phyloP scores from a whole-genome alignment of 495 filamentous ascomycete species.

The Sporormia fimetaria region DNA sequence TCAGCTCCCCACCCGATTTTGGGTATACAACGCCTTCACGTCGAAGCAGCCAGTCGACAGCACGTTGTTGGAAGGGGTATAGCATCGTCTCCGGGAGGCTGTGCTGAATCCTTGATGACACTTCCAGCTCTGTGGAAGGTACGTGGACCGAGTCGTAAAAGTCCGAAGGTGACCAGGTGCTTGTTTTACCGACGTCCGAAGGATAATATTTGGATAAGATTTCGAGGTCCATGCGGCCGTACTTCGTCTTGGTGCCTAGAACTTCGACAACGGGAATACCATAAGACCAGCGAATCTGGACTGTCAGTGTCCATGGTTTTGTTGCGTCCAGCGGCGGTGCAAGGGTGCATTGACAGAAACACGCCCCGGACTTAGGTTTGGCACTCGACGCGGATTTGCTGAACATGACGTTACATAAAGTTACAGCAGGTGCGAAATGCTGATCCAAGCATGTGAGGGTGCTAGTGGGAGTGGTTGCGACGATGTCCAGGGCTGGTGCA shows the following conservation, averaged over 20 bases:
- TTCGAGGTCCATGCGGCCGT: constrained; percentile 3
- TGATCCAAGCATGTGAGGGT: constrained; percentile 4
- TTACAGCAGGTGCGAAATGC: constrained; percentile 7
- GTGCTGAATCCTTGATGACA: constrained; percentile 37
- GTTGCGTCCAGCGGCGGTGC: not conserved
- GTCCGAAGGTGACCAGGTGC: constrained; percentile 35
- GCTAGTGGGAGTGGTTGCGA: constrained; percentile 3
- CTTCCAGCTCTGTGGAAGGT: constrained; percentile 34
- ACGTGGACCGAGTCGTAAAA: constrained; percentile 59
- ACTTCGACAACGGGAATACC: constrained; percentile 13
- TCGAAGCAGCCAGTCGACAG: constrained; percentile 57
- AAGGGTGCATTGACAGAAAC: constrained; percentile 12
- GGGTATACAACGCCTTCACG: constrained; percentile 43
- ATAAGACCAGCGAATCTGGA: constrained; percentile 13
- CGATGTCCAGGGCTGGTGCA: constrained; percentile 1
- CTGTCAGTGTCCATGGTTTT: not conserved
- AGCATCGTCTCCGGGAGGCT: constrained; percentile 40
- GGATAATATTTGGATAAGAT: constrained; percentile 19
- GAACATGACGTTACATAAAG: too few relatives aligned
- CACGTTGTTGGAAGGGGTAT: constrained; percentile 61
- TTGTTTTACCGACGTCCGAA: not conserved
- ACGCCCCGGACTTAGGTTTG: not conserved
- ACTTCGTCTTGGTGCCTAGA: not conserved
- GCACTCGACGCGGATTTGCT: constrained; percentile 1
- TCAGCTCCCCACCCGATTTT: constrained; percentile 2